Base-by-base conservation (phyloP, 805 yeast genomes). In the Hanseniaspora vineae region DNA sequence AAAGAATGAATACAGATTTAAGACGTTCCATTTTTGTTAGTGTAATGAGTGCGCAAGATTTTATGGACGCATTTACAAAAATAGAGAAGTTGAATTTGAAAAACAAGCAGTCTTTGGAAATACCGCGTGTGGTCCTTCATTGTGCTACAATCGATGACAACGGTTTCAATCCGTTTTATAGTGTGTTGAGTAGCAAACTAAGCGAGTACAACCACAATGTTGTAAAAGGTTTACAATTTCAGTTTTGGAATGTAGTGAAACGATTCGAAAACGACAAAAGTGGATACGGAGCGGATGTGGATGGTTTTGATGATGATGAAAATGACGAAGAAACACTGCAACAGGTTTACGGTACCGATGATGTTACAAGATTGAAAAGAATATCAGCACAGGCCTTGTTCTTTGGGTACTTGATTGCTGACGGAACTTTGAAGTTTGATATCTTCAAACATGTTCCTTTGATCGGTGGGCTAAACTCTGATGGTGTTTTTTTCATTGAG, bases 1-100 rank as follows among this genome's bases (percentile, higher is more conserved):
- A 89, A 58, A 69, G 97, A 53, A 89, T 92, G 94, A 92, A 94
- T 63, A 90, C 97, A 0, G 97, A 89, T 60, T 76, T 92, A 35
- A 80, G 98, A 65, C 74, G 96, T 47, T 97, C 97, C 1, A 82
- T 92, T 15, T 92, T 92, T 58, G 79, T 94, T 20, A 86, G 95
- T 35, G 79, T 92, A 9, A 89, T 94, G 96, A 88, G 97, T 2
- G 92, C 96, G 4, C 82, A 81, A 53, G 98, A 92, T 62, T 92
- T 77, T 57, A 70, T 86, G 58, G 97, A 92, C 64, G 94, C 96
- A 0, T 80, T 80, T 54, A 77, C 83, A 15, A 83, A 88, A 52
- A 57, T 92, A 35, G 94, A 86, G 58, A 89, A 88, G 58, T 64
- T 92, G 46, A 75, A 79, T 29, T 69, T 92, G 55, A 89, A 84